Evolutionary conservation across 495 filamentous ascomycete species (phyloP).

Genomic region (Neurospora africana): DNA sequence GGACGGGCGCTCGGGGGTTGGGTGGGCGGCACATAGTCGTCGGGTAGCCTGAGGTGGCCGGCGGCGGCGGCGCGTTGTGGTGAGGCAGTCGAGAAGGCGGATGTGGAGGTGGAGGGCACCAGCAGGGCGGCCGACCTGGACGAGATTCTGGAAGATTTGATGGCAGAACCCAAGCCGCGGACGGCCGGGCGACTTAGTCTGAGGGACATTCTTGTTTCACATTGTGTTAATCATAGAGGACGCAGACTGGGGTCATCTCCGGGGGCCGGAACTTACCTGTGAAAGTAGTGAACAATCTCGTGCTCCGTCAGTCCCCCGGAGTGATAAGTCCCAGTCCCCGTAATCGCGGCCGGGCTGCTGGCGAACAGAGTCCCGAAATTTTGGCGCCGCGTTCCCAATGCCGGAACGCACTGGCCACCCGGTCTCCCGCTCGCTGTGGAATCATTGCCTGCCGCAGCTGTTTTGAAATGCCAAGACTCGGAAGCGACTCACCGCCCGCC

Average conservation of each 20-base stretch:
- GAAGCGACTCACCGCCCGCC: conserved; percentile 9
- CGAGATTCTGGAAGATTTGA: conserved; percentile 12
- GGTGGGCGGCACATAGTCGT: conserved; percentile 50
- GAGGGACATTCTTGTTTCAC: conserved; percentile 15
- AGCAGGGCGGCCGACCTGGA: conserved; percentile 10
- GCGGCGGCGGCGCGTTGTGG: conserved; percentile 30
- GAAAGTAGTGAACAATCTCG: background rate
- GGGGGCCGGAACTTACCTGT: background rate
- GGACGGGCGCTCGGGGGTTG: conserved; percentile 85
- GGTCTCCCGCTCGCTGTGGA: background rate
- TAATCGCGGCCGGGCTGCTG: background rate
- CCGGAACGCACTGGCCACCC: background rate
- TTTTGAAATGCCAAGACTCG: background rate
- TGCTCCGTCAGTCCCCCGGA: background rate
- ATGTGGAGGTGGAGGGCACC: conserved; percentile 8
- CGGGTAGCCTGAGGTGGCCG: conserved; percentile 40
- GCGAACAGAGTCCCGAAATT: conserved; percentile 14
- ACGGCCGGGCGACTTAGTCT: conserved; percentile 22
- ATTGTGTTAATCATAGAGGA: background rate
- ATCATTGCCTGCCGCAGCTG: background rate
- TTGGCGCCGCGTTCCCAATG: conserved; percentile 11
- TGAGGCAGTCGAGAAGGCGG: conserved; percentile 5
- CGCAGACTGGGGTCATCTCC: background rate
- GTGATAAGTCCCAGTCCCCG: background rate
- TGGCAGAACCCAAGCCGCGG: conserved; percentile 15